Evolutionary conservation across 352 stramenopile species (phyloP).

Genomic region (Thalassiosira exigua): DNA sequence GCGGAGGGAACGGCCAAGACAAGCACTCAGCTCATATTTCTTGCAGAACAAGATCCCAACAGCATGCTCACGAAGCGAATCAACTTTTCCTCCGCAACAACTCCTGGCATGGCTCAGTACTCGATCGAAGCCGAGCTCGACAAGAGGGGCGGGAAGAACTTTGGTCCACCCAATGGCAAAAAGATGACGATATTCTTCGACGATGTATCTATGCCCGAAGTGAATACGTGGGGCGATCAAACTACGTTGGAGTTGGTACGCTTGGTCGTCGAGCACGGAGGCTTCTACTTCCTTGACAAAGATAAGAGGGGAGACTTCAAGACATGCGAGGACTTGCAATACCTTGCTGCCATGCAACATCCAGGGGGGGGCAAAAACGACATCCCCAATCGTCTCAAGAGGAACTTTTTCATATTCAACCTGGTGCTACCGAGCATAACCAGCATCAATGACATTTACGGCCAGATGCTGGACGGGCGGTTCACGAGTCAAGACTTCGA

Average conservation of each 20-base stretch:
- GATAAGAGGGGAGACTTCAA: slow-evolving; percentile 99
- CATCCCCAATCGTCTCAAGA: slow-evolving; percentile 98
- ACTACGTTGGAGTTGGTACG: slow-evolving; percentile 97
- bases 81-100: slow-evolving; percentile 98
- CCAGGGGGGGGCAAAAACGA: slow-evolving; percentile 97
- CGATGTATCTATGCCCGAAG: slow-evolving; percentile 94
- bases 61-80: slow-evolving; percentile 96
- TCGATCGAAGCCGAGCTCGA: slow-evolving; percentile 97
- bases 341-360: slow-evolving; percentile 97
- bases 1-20: slow-evolving; percentile 98
- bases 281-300: slow-evolving; percentile 98
- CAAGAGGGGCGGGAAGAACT: slow-evolving; percentile 97
- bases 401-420: slow-evolving; percentile 99
- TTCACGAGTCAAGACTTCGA: slow-evolving; percentile 90
- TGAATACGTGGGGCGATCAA: slow-evolving; percentile 99
- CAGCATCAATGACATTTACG: slow-evolving; percentile 99
- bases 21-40: slow-evolving; percentile 97
- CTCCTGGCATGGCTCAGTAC: slow-evolving; percentile 97
- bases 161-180: slow-evolving; percentile 96
- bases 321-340: slow-evolving; percentile 96
- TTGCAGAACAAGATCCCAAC: slow-evolving; percentile 93
- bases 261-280: slow-evolving; percentile 95
- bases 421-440: slow-evolving; percentile 95
- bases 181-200: slow-evolving; percentile 99
- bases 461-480: slow-evolving; percentile 95